Evolutionary conservation across 129 eudicot genomes (phyloP), one percentile per base, ranked within the genome.

Genomic region (Flaveria robusta): DNA sequence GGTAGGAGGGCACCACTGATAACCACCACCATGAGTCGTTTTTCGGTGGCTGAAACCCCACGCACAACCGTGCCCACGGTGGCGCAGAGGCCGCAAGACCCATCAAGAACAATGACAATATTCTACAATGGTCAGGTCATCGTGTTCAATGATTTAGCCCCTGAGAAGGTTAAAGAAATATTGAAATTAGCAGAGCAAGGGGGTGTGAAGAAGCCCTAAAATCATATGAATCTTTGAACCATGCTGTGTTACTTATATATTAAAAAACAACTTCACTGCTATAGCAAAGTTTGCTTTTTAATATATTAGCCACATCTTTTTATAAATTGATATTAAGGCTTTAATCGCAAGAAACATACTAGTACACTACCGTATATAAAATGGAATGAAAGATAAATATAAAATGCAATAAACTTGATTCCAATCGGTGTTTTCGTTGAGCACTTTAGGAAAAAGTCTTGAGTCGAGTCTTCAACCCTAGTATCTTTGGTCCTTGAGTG

Each of bases 91-190:
- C 67, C 23, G 67, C 80, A 76, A 55, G 74, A 71, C 4, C 73
- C 50, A 41, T 50, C 83, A n/a, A 64, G 45, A 34, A 18, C 79
- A 20, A 86, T 94, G 99, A 94, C 99, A 12, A 89, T 94, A 9
- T 94, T 94, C 84, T 94, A 91, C 68, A 86, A 82, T 5, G 99
- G 99, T 22, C 93, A 91, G 62, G 97, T 94, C 19, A 39, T 91
- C 0, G 92, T 94, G 49, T 86, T 94, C 70, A 85, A 94, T 69
- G 97, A 94, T 62, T 89, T 89, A 45, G 84, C 96, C 7, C 88
- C 96, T 1, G 90, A 89, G 9, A 94, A 94, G 68, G 97, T 88
- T 9, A 78, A 84, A 69, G 97, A 94, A 42, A 86, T 94, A 52
- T 84, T 94, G 88, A 70, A 71, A 31, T 41, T 94, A 26, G 99